Evolutionary conservation across 352 stramenopile genomes (phyloP).

Genomic region (Pythium rishiriense): DNA sequence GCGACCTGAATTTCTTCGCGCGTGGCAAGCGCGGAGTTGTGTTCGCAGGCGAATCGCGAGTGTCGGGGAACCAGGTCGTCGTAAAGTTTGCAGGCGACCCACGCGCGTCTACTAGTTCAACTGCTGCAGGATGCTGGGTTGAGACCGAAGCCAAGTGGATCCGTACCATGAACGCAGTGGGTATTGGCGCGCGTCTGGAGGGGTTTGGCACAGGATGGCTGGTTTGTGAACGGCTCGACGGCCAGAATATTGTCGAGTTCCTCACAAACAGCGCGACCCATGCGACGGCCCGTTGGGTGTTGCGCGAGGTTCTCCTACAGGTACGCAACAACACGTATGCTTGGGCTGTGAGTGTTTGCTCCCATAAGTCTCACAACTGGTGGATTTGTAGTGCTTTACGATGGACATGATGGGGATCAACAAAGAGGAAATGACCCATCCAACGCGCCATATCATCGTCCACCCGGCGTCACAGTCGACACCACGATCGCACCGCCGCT

Average conservation of each 20-base stretch:
- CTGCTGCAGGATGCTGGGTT: slow-evolving; percentile 36
- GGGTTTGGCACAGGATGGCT: slow-evolving; percentile 51
- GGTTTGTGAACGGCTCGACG: slow-evolving; percentile 59
- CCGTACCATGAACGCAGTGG: slow-evolving; percentile 56
- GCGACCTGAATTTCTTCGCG: slow-evolving; percentile 58
- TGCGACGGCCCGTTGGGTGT: slow-evolving; percentile 45
- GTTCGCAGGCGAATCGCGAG: slow-evolving; percentile 41
- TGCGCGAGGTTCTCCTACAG: slow-evolving; percentile 70
- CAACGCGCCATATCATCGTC: slow-evolving; percentile 72
- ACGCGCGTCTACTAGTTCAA: slow-evolving; percentile 28
- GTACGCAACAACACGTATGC: slow-evolving; percentile 21
- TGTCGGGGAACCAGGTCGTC: slow-evolving; percentile 33
- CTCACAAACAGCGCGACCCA: slow-evolving; percentile 32
- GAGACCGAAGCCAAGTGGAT: slow-evolving; percentile 62
- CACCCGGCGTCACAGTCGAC: slow-evolving; percentile 21
- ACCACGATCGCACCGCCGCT: slow-evolving; percentile 20
- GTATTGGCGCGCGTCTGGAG: slow-evolving; percentile 52
- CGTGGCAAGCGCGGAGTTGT: slow-evolving; percentile 65
- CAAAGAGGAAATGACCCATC: slow-evolving; percentile 85
- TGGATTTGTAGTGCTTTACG: slow-evolving; percentile 53
- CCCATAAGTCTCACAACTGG: neutral
- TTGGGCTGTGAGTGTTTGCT: neutral
- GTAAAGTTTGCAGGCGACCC: slow-evolving; percentile 42
- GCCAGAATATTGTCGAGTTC: slow-evolving; percentile 65
- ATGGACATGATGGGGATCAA: slow-evolving; percentile 75